Evolutionary conservation across 2,329 filamentous ascomycete genomes (phyloP), one percentile per base, ranked within the genome.

Genomic region (Hypoxylon sp.): DNA sequence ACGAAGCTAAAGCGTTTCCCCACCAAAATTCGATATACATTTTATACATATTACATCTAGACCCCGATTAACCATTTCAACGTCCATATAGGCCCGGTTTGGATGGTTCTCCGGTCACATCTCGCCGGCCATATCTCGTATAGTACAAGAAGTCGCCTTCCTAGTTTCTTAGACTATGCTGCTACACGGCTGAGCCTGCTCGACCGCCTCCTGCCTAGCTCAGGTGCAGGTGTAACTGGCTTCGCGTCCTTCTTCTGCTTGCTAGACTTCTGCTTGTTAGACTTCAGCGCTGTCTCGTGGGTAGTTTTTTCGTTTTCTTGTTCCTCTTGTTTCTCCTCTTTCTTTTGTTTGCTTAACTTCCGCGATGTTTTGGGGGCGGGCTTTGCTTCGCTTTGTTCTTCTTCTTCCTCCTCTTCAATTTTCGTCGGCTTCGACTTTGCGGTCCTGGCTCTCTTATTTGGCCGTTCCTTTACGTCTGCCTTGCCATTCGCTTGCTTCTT

Each of bases 291-390:
- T n/a, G n/a, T n/a, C n/a, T 68, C 2, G 48, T n/a, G 38, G 6
- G 59, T 57, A n/a, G 67, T 58, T 3, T 71, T 73, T 2, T 71
- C 69, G 14, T 67, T 64, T 52, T 75, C 69, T n/a, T 71, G 69
- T n/a, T 67, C 65, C 52, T 75, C 69, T 14, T 73, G 74, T 4
- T 75, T 74, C 9, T 74, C 74, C 16, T 74, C 74, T 4, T 76
- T 51, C 48, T 65, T 72, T 18, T 38, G 36, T 56, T 56, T 67
- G 58, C 32, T 75, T 0, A 68, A 38, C 53, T 66, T 72, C 32
- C 42, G 50, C 2, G 54, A 52, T 24, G 44, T 36, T 26, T 55
- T 66, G 4, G 51, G 46, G 4, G 58, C 55, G 11, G 68, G 58
- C 26, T 73, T 66, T 28, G 75, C 73, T 3, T 71, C 73, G 1